Evolutionary conservation across 176 grass and related monocot genomes (phyloP).

Genomic region (Puccinellia tenuiflora): DNA sequence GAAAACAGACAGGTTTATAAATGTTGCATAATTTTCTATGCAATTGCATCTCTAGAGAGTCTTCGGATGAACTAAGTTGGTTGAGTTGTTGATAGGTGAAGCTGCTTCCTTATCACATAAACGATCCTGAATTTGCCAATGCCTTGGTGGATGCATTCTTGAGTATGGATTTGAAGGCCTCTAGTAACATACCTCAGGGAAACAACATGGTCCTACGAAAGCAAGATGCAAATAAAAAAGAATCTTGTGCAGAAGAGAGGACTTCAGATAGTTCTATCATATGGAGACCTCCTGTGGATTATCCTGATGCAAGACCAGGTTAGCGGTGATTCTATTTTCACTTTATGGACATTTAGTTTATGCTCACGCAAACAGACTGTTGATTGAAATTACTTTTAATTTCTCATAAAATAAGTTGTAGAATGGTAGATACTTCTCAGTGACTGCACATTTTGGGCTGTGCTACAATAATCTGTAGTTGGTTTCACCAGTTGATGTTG

Average conservation of each 20-base stretch:
- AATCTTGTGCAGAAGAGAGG: slow-evolving; percentile 15
- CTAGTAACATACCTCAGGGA: slow-evolving; percentile 25
- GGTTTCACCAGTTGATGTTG: not conserved
- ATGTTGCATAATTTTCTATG: slow-evolving; percentile 7
- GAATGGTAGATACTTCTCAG: not conserved
- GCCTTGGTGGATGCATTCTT: slow-evolving; percentile 79
- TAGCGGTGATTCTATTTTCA: slow-evolving; percentile 8
- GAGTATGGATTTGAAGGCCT: slow-evolving; percentile 46
- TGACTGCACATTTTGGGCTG: not conserved
- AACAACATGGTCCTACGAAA: slow-evolving; percentile 7
- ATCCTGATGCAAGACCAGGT: slow-evolving; percentile 86
- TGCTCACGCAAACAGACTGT: not conserved
- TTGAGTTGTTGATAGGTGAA: slow-evolving; percentile 54
- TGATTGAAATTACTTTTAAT: not conserved
- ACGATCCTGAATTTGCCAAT: slow-evolving; percentile 77
- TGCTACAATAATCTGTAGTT: not conserved
- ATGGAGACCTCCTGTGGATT: slow-evolving; percentile 46
- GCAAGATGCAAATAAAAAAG: slow-evolving; percentile 23
- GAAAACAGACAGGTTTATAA: slow-evolving; percentile 64
- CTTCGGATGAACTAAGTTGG: slow-evolving; percentile 19
- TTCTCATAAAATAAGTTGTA: not conserved
- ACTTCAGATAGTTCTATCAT: slow-evolving; percentile 43
- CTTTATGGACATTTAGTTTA: not conserved
- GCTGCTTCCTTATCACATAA: slow-evolving; percentile 82
- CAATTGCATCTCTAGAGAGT: not conserved